These are phyloP conservation scores for Cladophialophora exuberans DNA, from an alignment of 2,329 filamentous ascomycete species.

Conservation along the genomic window DNA sequence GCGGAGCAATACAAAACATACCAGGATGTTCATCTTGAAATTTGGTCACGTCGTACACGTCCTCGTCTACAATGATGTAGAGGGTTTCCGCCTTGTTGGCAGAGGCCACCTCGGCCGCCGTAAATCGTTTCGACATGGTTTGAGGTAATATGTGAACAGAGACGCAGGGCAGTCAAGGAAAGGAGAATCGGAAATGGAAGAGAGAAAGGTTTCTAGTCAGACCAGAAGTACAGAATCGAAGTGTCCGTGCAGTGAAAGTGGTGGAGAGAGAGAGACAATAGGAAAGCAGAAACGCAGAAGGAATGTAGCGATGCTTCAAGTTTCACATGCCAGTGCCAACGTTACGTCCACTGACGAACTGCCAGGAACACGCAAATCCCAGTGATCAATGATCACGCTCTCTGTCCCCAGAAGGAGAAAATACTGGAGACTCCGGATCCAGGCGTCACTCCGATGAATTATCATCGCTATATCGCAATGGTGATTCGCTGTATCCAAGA, in stretches of 20 bases:
- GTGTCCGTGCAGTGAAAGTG: not conserved
- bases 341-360: not conserved
- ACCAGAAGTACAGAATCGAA: not conserved
- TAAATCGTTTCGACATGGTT: conserved; percentile 86
- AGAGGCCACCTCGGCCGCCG: conserved; percentile 79
- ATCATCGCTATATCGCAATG: conserved; percentile 2
- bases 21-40: conserved; percentile 81
- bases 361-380: not conserved
- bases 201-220: not conserved
- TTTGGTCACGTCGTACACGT: conserved; percentile 92
- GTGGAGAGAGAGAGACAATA: not conserved
- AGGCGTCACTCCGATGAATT: conserved; percentile 4
- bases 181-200: not conserved
- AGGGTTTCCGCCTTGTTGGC: conserved; percentile 87
- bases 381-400: conserved; percentile 12
- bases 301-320: not conserved
- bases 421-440: conserved; percentile 16
- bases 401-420: conserved; percentile 3
- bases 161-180: not conserved
- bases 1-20: conserved; percentile 32
- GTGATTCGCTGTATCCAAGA: conserved; percentile 16
- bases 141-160: conserved; percentile 7
- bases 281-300: not conserved
- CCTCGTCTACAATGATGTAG: conserved; percentile 89
- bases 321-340: conserved; percentile 7